Conservation (phyloP, 495 filamentous ascomycete species). For the Bryoglossum gracile region DNA sequence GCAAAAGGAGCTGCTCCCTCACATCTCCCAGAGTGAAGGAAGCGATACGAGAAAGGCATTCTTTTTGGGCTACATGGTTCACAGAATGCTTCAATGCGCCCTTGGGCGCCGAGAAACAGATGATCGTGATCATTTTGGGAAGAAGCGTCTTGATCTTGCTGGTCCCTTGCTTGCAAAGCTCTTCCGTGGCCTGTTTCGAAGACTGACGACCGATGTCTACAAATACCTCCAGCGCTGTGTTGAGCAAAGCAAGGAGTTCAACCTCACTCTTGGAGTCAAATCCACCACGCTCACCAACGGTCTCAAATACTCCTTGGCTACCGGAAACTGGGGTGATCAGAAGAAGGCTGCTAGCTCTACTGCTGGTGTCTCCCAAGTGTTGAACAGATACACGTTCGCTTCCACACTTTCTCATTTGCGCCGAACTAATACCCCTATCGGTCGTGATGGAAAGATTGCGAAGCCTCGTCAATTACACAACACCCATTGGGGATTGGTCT, state of each 20-base stretch:
- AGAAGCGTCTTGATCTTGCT: constrained; percentile 94
- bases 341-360: constrained; percentile 94
- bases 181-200: constrained; percentile 80
- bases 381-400: constrained; percentile 95
- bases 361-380: constrained; percentile 94
- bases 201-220: constrained; percentile 82
- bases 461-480: constrained; percentile 98
- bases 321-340: constrained; percentile 98
- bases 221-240: constrained; percentile 86
- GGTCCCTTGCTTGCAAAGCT: constrained; percentile 89
- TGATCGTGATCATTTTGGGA: constrained; percentile 97
- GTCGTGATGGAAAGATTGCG: constrained; percentile 95
- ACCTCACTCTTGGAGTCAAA: constrained; percentile 83
- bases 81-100: constrained; percentile 84
- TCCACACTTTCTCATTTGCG: constrained; percentile 94
- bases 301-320: constrained; percentile 94
- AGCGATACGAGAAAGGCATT: constrained; percentile 96
- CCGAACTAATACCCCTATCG: constrained; percentile 95
- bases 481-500: constrained; percentile 97
- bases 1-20: constrained; percentile 93
- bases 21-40: constrained; percentile 94
- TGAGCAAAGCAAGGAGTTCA: constrained; percentile 80
- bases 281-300: constrained; percentile 84
- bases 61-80: constrained; percentile 98
- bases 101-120: constrained; percentile 87